Conservation (phyloP, 768 basidiomycete species). For the Trametes coccinea region DNA sequence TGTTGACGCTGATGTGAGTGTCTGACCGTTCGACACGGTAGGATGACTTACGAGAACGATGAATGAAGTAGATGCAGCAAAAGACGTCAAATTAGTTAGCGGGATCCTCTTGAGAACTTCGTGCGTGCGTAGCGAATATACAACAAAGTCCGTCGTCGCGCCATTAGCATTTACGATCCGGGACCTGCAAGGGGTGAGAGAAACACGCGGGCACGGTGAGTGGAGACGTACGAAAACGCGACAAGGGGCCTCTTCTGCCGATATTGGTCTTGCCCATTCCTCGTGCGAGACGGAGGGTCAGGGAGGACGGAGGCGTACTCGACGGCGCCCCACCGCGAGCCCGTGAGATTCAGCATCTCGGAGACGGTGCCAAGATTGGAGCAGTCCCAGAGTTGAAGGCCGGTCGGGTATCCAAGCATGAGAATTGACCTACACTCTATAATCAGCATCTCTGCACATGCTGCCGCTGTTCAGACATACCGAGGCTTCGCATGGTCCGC, state of each 20-base stretch:
- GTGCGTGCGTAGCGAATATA: constrained; percentile 52
- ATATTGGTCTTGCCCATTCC: constrained; percentile 30
- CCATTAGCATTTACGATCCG: constrained; percentile 22
- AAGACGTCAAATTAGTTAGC: constrained; percentile 43
- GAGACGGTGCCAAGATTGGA: constrained; percentile 48
- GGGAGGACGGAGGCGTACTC: constrained; percentile 45
- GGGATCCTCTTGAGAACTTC: constrained; percentile 49
- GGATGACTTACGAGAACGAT: constrained; percentile 51
- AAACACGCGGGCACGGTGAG: background rate
- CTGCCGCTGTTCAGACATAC: background rate
- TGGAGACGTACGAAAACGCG: constrained; percentile 35
- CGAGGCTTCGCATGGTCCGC: constrained; percentile 10
- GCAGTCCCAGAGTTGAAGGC: constrained; percentile 66
- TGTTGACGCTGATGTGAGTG: constrained; percentile 26
- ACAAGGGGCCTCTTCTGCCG: constrained; percentile 36
- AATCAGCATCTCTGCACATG: too few relatives aligned
- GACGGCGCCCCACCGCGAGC: constrained; percentile 36
- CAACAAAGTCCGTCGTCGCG: constrained; percentile 34
- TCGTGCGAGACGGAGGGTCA: constrained; percentile 25
- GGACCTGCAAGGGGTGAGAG: constrained; percentile 13
- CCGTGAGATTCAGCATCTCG: constrained; percentile 55
- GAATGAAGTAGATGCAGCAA: constrained; percentile 49
- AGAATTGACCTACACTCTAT: constrained; percentile 34
- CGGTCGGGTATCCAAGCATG: constrained; percentile 52
- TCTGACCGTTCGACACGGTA: background rate